phyloP scores from a whole-genome alignment of 345 rosid species.

The Linum tenue region DNA sequence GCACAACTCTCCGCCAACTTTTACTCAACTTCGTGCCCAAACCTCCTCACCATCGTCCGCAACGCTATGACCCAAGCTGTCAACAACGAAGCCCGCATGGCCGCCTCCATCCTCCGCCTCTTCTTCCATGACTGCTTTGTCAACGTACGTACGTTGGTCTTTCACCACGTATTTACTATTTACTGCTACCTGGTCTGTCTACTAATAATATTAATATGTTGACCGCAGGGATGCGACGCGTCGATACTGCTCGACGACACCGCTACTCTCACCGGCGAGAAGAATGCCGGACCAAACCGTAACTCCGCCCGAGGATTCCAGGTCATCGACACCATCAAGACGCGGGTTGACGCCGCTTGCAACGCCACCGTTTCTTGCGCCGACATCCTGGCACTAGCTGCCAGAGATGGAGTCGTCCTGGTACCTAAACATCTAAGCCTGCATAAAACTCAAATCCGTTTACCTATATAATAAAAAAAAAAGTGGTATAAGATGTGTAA shows the following conservation, averaged over 20 bases:
- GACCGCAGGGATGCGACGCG: not conserved
- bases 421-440: not conserved
- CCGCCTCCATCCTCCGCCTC: slow-evolving; percentile 44
- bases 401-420: not conserved
- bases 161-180: too few species aligned
- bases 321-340: not conserved
- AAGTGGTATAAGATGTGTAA: too few species aligned
- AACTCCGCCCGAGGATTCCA: not conserved
- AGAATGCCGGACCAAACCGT: not conserved
- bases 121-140: slow-evolving; percentile 94
- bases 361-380: slow-evolving; percentile 1
- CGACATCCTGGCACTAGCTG: not conserved
- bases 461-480: too few species aligned
- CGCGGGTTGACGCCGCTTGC: not conserved
- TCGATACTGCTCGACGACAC: not conserved
- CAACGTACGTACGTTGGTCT: slow-evolving; percentile 34
- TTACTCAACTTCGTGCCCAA: not conserved
- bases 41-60: not conserved
- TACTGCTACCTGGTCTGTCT: too few species aligned
- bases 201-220: too few species aligned
- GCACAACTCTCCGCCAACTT: not conserved
- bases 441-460: not conserved
- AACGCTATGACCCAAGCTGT: not conserved
- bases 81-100: not conserved
- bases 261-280: not conserved